A percentile compares a stretch with the other conserved stretches of the same genome.
These are phyloP conservation scores for Lachnellula willkommii DNA, from an alignment of 2,329 filamentous ascomycete genomes.

Conservation along the genomic window DNA sequence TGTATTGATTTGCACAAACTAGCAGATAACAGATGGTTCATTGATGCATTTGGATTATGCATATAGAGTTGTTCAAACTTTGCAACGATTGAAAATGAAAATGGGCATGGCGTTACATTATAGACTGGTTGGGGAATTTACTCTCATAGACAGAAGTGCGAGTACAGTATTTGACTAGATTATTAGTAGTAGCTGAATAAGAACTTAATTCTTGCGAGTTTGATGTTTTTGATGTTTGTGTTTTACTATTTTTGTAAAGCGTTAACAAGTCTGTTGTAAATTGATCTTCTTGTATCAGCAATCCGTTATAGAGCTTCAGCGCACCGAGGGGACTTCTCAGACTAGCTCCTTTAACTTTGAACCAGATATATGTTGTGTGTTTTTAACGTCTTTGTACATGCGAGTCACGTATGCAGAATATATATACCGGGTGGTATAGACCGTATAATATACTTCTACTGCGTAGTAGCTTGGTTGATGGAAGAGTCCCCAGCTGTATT, in stretches of 20 bases:
- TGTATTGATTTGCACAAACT: slow-evolving; percentile 17
- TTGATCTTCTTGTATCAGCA: not conserved
- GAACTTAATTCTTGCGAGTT: not conserved
- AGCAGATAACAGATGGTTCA: slow-evolving; percentile 7
- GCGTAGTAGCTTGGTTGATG: too few relatives aligned
- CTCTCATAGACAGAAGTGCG: not conserved
- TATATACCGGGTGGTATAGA: too few relatives aligned
- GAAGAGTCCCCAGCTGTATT: too few relatives aligned
- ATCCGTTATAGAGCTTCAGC: too few relatives aligned
- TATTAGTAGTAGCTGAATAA: not conserved
- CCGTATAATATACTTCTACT: too few relatives aligned
- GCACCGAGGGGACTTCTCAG: too few relatives aligned
- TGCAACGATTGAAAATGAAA: not conserved
- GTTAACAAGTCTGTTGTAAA: not conserved
- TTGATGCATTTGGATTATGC: slow-evolving; percentile 16
- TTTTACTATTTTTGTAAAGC: not conserved
- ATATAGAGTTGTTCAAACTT: slow-evolving; percentile 8
- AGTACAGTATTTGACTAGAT: not conserved
- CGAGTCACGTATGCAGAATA: too few relatives aligned
- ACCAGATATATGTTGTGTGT: not conserved
- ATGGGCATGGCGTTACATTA: slow-evolving; percentile 14
- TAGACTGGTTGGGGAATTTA: slow-evolving; percentile 8
- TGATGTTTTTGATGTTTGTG: not conserved
- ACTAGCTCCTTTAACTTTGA: too few relatives aligned
- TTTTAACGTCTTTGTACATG: not conserved